A percentile compares a stretch with the other conserved stretches of the same genome.
phyloP scores from a whole-genome alignment of 2,329 filamentous ascomycete species.

The Fusarium austroafricanum region DNA sequence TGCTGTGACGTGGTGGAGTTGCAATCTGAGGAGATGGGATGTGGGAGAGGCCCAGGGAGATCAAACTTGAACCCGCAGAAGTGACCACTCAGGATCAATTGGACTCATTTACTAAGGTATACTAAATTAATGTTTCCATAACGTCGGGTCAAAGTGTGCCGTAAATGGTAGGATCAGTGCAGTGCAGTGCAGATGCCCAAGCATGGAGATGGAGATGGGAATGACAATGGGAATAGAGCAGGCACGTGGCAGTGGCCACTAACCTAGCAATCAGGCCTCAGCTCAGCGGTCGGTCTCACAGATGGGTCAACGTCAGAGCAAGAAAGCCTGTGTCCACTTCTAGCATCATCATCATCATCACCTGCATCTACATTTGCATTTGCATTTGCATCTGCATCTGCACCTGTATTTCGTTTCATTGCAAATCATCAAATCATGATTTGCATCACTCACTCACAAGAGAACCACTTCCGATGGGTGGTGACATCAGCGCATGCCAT shows the following conservation, averaged over 20 bases:
- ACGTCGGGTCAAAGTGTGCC: conserved; percentile 1
- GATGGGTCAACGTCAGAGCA: background rate
- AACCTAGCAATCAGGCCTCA: conserved; percentile 21
- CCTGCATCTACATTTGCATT: background rate
- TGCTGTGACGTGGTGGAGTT: conserved; percentile 11
- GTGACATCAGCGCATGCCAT: conserved; percentile 24
- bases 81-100: background rate
- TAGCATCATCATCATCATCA: conserved; percentile 2
- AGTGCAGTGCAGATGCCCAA: background rate
- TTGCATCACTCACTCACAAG: conserved; percentile 4
- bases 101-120: background rate
- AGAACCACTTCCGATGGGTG: conserved; percentile 1
- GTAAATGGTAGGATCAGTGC: conserved; percentile 14
- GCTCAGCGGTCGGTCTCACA: background rate
- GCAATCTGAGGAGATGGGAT: background rate
- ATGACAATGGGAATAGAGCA: conserved; percentile 20
- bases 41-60: background rate
- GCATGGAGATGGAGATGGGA: background rate
- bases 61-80: background rate
- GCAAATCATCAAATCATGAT: conserved; percentile 17
- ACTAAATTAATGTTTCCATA: conserved; percentile 10
- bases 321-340: conserved; percentile 7
- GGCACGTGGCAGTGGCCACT: conserved; percentile 33
- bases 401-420: conserved; percentile 8
- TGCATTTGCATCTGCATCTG: too few species aligned